Conservation (phyloP, 108 stramenopile genomes). For the Cyclotella cryptica region DNA sequence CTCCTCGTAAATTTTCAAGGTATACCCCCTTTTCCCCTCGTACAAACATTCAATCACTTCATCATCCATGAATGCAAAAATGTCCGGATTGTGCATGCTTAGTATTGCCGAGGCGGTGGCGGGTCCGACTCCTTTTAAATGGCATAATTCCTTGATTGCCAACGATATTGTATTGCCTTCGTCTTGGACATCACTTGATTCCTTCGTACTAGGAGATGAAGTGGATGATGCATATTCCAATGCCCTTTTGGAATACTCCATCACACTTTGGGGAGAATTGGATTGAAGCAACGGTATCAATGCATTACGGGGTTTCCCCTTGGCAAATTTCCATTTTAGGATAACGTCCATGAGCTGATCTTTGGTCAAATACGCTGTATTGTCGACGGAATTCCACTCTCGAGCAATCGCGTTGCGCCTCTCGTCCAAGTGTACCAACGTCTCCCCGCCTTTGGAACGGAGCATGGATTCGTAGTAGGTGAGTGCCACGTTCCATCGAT, state of each 20-base stretch:
- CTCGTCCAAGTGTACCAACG: conserved; percentile 40
- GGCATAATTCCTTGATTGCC: conserved; percentile 52
- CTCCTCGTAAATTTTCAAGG: conserved; percentile 59
- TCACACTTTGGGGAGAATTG: conserved; percentile 56
- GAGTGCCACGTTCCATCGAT: conserved; percentile 15
- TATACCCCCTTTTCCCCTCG: conserved; percentile 69
- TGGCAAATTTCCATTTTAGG: conserved; percentile 82
- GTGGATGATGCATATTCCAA: conserved; percentile 34
- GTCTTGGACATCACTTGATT: not conserved
- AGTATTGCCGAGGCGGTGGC: conserved; percentile 78
- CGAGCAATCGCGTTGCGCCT: conserved; percentile 13
- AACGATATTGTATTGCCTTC: conserved; percentile 4
- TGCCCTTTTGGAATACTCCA: conserved; percentile 34
- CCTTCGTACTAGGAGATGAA: not conserved
- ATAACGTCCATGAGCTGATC: conserved; percentile 61
- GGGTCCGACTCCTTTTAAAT: conserved; percentile 73
- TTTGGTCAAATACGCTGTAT: conserved; percentile 47
- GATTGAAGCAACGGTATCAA: conserved; percentile 53
- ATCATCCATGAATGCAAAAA: conserved; percentile 87
- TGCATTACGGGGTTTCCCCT: conserved; percentile 75
- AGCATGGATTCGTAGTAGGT: conserved; percentile 52
- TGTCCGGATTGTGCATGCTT: conserved; percentile 55
- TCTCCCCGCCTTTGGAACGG: conserved; percentile 39
- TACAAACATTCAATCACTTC: conserved; percentile 82
- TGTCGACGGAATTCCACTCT: not conserved